Conservation (phyloP, 75 land plant genomes). For the Cupressus sempervirens region DNA sequence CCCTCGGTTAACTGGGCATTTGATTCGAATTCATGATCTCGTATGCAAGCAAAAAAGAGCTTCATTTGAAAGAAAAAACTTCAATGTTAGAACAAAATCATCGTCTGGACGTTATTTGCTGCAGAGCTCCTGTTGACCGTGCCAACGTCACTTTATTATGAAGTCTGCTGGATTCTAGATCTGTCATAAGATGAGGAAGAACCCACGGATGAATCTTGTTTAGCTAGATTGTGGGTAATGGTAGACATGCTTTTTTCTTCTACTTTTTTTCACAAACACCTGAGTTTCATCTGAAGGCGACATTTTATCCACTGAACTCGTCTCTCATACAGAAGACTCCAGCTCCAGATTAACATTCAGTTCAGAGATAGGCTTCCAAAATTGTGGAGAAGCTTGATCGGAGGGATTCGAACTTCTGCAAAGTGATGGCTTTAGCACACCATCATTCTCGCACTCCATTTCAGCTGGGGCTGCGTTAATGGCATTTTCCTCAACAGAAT, state of each 20-base stretch:
- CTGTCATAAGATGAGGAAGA: background rate
- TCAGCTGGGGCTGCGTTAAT: background rate
- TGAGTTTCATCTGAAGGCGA: background rate
- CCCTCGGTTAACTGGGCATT: background rate
- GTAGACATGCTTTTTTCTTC: background rate
- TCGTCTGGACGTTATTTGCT: background rate
- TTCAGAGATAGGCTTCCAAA: background rate
- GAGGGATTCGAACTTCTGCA: no score
- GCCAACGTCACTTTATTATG: background rate
- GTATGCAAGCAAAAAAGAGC: background rate
- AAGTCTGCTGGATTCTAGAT: background rate
- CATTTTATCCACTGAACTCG: background rate
- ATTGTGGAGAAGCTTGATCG: background rate
- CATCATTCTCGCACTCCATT: background rate
- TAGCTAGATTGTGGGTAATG: background rate
- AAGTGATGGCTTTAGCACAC: background rate
- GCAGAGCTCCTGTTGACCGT: background rate
- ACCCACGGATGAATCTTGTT: background rate
- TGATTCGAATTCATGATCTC: background rate
- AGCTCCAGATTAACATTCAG: background rate
- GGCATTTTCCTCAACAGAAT: background rate
- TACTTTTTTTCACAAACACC: background rate
- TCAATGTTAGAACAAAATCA: background rate
- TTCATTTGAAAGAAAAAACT: background rate
- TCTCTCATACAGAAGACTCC: background rate